A percentile compares a stretch with the other conserved stretches of the same genome.
Conservation (phyloP, 371 early-diverging fungal genomes). For the Mucor circinelloides region DNA sequence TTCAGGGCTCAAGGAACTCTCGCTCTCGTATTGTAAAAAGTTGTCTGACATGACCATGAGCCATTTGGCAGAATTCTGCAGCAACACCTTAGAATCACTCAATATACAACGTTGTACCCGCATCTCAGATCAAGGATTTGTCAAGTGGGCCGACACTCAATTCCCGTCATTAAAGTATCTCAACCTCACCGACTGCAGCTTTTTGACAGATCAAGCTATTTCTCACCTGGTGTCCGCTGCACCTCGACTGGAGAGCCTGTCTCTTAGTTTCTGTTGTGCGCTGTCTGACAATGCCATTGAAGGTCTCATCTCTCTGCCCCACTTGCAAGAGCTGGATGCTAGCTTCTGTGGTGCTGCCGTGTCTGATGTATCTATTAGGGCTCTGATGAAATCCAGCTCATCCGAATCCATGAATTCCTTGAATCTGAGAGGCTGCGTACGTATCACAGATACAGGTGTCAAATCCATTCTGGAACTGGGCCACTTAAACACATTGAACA, state of each 20-base stretch:
- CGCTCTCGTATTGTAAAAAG: constrained; percentile 79
- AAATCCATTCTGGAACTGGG: constrained; percentile 28
- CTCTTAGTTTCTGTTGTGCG: constrained; percentile 82
- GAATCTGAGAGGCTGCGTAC: constrained; percentile 60
- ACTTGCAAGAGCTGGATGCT: constrained; percentile 61
- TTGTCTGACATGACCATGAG: constrained; percentile 64
- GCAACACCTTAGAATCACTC: constrained; percentile 43
- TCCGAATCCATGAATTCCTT: constrained; percentile 2
- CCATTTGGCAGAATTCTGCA: constrained; percentile 40
- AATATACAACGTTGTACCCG: constrained; percentile 83
- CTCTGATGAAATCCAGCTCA: constrained; percentile 30
- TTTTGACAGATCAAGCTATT: constrained; percentile 74
- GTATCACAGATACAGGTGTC: constrained; percentile 63
- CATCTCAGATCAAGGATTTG: constrained; percentile 71
- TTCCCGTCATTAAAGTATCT: constrained; percentile 55
- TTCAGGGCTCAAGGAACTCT: constrained; percentile 41
- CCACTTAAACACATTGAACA: constrained; percentile 21
- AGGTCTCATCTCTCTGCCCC: constrained; percentile 45
- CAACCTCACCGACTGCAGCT: constrained; percentile 77
- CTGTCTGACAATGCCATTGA: constrained; percentile 67
- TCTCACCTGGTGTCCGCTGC: constrained; percentile 54
- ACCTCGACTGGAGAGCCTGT: constrained; percentile 48
- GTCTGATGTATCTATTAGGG: constrained; percentile 61
- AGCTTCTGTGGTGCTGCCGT: constrained; percentile 81
- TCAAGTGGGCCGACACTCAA: constrained; percentile 42